Evolutionary conservation across 1,284 basidiomycete species (phyloP).

Genomic region (Rhodotorula sp.): DNA sequence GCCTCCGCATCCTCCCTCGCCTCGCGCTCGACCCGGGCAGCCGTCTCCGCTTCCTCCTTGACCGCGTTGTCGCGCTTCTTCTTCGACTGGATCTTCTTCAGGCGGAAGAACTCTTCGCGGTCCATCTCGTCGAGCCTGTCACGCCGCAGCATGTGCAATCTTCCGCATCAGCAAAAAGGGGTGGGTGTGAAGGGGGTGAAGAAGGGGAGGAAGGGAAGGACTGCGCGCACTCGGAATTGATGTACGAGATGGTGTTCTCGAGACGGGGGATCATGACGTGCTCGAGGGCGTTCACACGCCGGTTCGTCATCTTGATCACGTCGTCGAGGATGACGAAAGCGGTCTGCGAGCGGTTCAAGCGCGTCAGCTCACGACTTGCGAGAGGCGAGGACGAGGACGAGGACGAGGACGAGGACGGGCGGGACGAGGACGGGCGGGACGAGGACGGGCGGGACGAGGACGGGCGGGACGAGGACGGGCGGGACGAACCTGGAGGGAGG

Average conservation of each 20-base stretch:
- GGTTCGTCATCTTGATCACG: conserved; percentile 96
- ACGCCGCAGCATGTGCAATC: too few relatives aligned
- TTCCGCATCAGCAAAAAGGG: too few relatives aligned
- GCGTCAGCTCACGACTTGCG: neutral
- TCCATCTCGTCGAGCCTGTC: conserved; percentile 92
- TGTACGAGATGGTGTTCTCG: conserved; percentile 97
- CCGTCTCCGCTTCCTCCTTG: conserved; percentile 54
- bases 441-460: too few relatives aligned
- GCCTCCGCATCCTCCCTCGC: conserved; percentile 39
- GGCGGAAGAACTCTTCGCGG: conserved; percentile 91
- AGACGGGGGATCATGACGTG: conserved; percentile 93
- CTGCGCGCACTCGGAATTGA: conserved; percentile 61
- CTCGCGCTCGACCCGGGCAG: conserved; percentile 43
- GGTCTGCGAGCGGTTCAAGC: conserved; percentile 57
- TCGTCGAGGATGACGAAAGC: conserved; percentile 99
- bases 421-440: too few relatives aligned
- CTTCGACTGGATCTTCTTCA: conserved; percentile 88
- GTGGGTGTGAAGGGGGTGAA: too few relatives aligned
- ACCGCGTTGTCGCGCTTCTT: conserved; percentile 72
- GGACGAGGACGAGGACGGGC: neutral
- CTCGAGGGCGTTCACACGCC: conserved; percentile 97
- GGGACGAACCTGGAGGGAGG: conserved; percentile 64
- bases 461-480: too few relatives aligned
- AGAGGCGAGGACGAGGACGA: neutral
- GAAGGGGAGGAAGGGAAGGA: neutral